Base-by-base conservation (phyloP, 441 rosid genomes). In the Populus hybrid region DNA sequence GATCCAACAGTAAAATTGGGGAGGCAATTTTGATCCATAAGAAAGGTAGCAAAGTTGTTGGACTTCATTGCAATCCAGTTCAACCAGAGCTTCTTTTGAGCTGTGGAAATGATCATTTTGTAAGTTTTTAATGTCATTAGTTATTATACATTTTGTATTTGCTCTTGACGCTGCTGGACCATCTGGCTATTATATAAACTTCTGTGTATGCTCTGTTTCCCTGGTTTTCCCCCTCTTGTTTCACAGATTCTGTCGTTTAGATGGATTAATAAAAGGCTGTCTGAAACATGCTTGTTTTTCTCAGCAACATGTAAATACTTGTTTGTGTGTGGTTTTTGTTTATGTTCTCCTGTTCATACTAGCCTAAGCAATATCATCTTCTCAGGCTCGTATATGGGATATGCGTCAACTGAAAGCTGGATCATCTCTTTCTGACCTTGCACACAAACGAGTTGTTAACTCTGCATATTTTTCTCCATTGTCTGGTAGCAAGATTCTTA, bases 61-160 rank as follows among this genome's bases (percentile, higher is more conserved):
- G 99, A 68, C 92, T 95, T 32, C 97, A 95, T 78, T 91, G 98
- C 86, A 94, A 93, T 87, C 98, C 97, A 32, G 84, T 92, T 77
- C 99, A 92, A 67, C 97, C 97, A 2, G 98, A 91, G 81, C 91
- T 95, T 82, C 86, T 93, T 64, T 85, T 95, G 81, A 95, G 97
- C 77, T 92, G 97, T 81, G 99, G 99, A 79, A 95, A 95, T 63
- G 99, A 95, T 89, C 97, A 93, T 86, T 93, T 87, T 84, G 99
- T 95, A 87, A 90, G 99, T 75, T 77, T 5, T 59, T 61, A 34
- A 69, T 63, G 68, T 21, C 61, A 38, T 38, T 35, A 6, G 8
- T 21, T 73, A 32, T 34, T 69, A 24, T 4, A 63, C 14, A 61
- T 42, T 59, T 35, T 70, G 50, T 68, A 8, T 24, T 76, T 23